Conservation (phyloP, 768 basidiomycete genomes). For the Pleurotus tuoliensis region DNA sequence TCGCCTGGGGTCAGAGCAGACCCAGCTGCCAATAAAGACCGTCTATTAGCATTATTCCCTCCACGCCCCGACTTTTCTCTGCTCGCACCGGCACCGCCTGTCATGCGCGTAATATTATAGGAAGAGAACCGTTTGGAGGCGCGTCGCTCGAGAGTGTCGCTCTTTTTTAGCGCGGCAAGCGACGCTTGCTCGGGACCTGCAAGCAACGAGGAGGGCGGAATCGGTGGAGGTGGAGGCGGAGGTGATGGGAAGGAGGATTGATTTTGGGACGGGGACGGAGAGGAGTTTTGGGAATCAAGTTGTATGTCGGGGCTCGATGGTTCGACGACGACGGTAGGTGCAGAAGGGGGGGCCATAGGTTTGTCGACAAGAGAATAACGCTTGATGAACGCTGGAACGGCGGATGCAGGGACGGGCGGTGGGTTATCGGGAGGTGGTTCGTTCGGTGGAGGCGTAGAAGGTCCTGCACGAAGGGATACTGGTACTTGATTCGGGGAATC, state of each 20-base stretch:
- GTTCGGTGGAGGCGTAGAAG: conserved; percentile 13
- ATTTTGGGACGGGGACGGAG: conserved; percentile 12
- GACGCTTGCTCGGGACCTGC: conserved; percentile 69
- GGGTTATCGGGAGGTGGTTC: conserved; percentile 6
- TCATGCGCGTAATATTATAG: conserved; percentile 94
- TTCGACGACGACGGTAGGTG: conserved; percentile 52
- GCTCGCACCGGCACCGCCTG: conserved; percentile 42
- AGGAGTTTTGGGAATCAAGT: conserved; percentile 19
- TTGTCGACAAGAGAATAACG: conserved; percentile 79
- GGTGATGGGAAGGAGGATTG: conserved; percentile 17
- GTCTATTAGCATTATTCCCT: conserved; percentile 49
- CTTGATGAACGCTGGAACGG: conserved; percentile 66
- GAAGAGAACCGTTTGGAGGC: conserved; percentile 95
- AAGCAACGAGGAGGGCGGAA: conserved; percentile 35
- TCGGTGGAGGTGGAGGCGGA: conserved; percentile 25
- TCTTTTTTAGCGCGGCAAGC: conserved; percentile 84
- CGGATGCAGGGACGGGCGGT: conserved; percentile 25
- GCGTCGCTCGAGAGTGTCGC: conserved; percentile 81
- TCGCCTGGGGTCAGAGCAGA: conserved; percentile 62
- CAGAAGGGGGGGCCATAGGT: conserved; percentile 41
- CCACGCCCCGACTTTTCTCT: conserved; percentile 47
- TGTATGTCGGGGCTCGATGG: conserved; percentile 39
- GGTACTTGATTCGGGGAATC: conserved; percentile 13
- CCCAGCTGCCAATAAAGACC: conserved; percentile 61
- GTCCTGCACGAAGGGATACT: conserved; percentile 16